phyloP scores from a whole-genome alignment of 768 basidiomycete species.

The Chiua virens region DNA sequence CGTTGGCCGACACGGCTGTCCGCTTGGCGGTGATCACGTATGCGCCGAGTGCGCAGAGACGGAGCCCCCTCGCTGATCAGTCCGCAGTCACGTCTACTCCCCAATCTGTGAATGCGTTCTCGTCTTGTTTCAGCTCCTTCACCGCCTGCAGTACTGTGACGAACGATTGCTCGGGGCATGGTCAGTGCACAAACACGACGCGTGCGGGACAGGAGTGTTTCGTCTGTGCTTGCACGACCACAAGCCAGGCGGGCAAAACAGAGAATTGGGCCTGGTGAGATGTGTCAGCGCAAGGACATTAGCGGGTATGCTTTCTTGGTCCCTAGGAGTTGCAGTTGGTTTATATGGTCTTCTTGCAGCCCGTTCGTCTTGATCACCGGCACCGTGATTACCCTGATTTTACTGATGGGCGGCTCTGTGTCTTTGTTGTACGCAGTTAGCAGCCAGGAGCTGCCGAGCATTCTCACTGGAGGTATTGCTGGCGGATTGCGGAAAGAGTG shows the following conservation, averaged over 20 bases:
- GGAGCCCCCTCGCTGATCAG: conserved; percentile 44
- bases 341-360: conserved; percentile 36
- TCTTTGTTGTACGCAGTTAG: conserved; percentile 65
- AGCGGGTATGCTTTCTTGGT: conserved; percentile 60
- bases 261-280: conserved; percentile 73
- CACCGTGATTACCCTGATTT: conserved; percentile 59
- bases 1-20: conserved; percentile 38
- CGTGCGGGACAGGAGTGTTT: conserved; percentile 59
- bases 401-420: conserved; percentile 67
- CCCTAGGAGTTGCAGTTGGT: neutral
- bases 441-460: conserved; percentile 66
- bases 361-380: conserved; percentile 75
- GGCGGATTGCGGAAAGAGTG: conserved; percentile 53
- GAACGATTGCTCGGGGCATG: conserved; percentile 65
- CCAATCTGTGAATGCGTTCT: conserved; percentile 56
- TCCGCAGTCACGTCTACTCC: conserved; percentile 42
- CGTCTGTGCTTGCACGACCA: conserved; percentile 45
- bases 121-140: conserved; percentile 59
- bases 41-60: conserved; percentile 35
- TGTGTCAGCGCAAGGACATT: conserved; percentile 77
- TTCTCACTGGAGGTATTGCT: conserved; percentile 60
- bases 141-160: conserved; percentile 64
- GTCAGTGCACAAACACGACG: conserved; percentile 59
- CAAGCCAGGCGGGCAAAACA: conserved; percentile 52
- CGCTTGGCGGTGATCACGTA: conserved; percentile 57